Base-by-base conservation (phyloP, 2,329 filamentous ascomycete genomes). In the Exophiala lecanii-corni region DNA sequence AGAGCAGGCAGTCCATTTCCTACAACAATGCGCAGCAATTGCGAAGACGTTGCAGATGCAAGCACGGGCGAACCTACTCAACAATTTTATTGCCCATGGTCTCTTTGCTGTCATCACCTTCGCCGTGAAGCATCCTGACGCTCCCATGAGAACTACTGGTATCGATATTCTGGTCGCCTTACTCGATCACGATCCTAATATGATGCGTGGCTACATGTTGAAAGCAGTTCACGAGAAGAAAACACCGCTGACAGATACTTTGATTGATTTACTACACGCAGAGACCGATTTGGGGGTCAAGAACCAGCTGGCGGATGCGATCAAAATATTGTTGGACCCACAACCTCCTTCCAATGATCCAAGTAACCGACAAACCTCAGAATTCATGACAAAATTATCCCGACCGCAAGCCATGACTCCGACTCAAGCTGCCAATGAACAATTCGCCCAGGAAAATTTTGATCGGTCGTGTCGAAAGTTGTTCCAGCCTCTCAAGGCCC, bases 241-340 rank as follows among this genome's bases (percentile, higher is more conserved):
- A 55, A 80, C 82, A 2, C 87, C 88, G 3, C 68, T 98, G 41
- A 96, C 89, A 1, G 92, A 97, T 61, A 94, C 87, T 0, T 70
- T 98, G 30, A 94, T 97, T 45, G 91, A 96, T 56, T 74, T 98
- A 31, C 76, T 98, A 2, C 75, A 97, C 35, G 82, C 92, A 2
- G 92, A 98, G 67, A 84, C 86, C 13, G 92, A 98, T 59, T 72
- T 97, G 12, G 92, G 92, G 1, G 89, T 97, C 50, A 96, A 95
- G 66, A 89, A 88, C 19, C 92, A 97, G 63, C 84, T 97, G 58
- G 89, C 89, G 2, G 92, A 98, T 68, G 88, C 91, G 5, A 83
- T 98, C 61, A 96, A 95, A 66, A 85, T 97, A 16, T 73, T 98
- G 9, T 75, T 98, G 25, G 92, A 97, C 54, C 73, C 88, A 61